Base-by-base conservation (phyloP, 1,139 yeast genomes). In the Yamadazyma songkhlaensis region DNA sequence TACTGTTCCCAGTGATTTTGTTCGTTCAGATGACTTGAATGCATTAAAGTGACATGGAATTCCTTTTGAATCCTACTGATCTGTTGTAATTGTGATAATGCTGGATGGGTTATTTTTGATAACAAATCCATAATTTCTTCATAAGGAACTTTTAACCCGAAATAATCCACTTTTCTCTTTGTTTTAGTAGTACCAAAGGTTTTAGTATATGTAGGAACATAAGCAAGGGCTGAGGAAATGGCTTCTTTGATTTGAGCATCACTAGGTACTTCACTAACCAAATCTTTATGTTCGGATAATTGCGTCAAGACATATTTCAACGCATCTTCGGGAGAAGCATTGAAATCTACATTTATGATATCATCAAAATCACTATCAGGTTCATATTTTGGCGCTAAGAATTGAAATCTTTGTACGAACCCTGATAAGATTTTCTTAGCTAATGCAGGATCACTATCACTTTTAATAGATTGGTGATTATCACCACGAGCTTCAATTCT, bases 391-490 rank as follows among this genome's bases (percentile, higher is more conserved):
- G 62, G 46, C 41, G 74, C 60, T 0, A 87, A 71, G 0, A 80
- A 76, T 54, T 87, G 85, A 52, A 81, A 88, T 39, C 95, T 63
- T 3, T 66, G 65, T 30, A 87, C 67, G 49, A 90, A 90, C 0
- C 92, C 90, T 31, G 67, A 63, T 85, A 90, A 79, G 24, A 92
- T 81, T 10, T 70, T 49, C 14, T 67, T 57, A 0, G 85, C 81
- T 33, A 72, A 65, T 9, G 60, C 57, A 20, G 57, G 57, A 43
- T 78, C 74, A 1, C 69, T 54, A 0, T 58, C 57, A 3, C 71
- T 72, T 47, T 82, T 81, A 34, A 94, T 85, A 0, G 94, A 78
- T 57, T 89, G 97, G 55, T 94, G 99, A 48, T 87, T 84, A 54
- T 88, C 94, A 1, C 97, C 97, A 48, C 99, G 72, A 1, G 54